Evolutionary conservation across 2,329 filamentous ascomycete species (phyloP), one percentile per base, ranked within the genome.

Genomic region (Akanthomyces muscarius): DNA sequence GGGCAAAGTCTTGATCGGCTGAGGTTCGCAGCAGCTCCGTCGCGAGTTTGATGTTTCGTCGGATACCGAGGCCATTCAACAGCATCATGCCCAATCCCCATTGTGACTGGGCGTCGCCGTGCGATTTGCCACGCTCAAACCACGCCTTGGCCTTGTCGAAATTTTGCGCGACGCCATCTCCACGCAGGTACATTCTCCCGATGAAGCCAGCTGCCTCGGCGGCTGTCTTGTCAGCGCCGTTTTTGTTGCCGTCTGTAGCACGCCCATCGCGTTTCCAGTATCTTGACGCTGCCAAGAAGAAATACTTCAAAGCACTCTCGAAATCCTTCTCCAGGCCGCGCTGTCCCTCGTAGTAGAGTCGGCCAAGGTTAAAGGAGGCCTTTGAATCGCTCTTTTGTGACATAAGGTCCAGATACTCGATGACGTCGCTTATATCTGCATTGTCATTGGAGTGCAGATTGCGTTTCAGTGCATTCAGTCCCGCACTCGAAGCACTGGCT

Each of bases 321-420:
- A 92, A 83, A 70, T 96, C 90, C 23, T 87, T 84, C 59, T 89
- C 87, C 48, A 96, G 80, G 0, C 86, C 87, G 62, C 90, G 83
- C 62, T 91, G 87, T 0, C 93, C 93, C 63, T 97, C 93, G 70
- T 97, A 97, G 73, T 96, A 90, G 65, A 96, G 85, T 67, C 91
- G 87, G 3, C 91, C 93, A 0, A 97, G 80, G 65, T 90, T 93
- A 70, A 93, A 92, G 0, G 91, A 94, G 0, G 93, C 91, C 72
- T 91, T 92, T 62, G 91, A 85, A 71, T 97, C 92, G 13, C 93
- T 92, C 73, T 96, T 96, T 65, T 93, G 87, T 6, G 92, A 92
- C 82, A 96, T 89, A 48, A 97, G 82, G 69, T 97, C 91, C 67
- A 97, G 81, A 69, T 97, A 99, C 73, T 99, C 95, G 64, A 99